Conservation (phyloP, 148 eudicot genomes). For the Salicornia ramosissima region DNA sequence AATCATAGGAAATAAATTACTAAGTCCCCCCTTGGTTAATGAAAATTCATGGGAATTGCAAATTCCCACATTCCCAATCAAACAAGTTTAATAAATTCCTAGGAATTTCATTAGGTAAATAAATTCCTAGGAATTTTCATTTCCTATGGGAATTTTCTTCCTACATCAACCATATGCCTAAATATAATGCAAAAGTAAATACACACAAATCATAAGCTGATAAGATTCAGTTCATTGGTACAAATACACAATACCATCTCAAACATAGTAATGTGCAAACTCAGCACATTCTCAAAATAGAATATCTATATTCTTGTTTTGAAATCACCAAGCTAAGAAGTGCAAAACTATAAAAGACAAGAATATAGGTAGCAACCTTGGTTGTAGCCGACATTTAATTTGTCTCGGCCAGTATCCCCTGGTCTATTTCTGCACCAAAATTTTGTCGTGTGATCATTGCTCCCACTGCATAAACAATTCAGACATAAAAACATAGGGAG, state of each 20-base stretch:
- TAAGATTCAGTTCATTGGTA: too few relatives aligned
- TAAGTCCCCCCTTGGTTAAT: too few relatives aligned
- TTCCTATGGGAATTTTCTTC: too few relatives aligned
- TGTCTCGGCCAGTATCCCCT: conserved; percentile 89
- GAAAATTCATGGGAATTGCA: too few relatives aligned
- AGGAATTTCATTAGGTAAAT: too few relatives aligned
- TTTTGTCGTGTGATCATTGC: conserved; percentile 90
- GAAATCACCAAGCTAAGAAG: neutral
- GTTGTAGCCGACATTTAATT: conserved; percentile 51
- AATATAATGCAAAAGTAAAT: too few relatives aligned
- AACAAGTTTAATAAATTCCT: too few relatives aligned
- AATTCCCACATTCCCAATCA: too few relatives aligned
- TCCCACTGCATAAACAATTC: conserved; percentile 70
- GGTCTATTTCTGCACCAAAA: conserved; percentile 99
- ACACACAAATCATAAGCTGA: too few relatives aligned
- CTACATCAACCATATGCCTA: too few relatives aligned
- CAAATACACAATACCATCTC: neutral
- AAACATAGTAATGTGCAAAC: neutral
- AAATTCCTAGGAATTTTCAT: too few relatives aligned
- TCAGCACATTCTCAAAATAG: neutral
- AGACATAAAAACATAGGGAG: neutral
- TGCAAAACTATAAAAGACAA: neutral
- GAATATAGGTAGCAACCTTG: conserved; percentile 44
- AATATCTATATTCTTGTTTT: neutral
- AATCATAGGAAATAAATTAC: too few relatives aligned